Base-by-base conservation (phyloP, 2,329 filamentous ascomycete species). In the Venturiaceae sp. region DNA sequence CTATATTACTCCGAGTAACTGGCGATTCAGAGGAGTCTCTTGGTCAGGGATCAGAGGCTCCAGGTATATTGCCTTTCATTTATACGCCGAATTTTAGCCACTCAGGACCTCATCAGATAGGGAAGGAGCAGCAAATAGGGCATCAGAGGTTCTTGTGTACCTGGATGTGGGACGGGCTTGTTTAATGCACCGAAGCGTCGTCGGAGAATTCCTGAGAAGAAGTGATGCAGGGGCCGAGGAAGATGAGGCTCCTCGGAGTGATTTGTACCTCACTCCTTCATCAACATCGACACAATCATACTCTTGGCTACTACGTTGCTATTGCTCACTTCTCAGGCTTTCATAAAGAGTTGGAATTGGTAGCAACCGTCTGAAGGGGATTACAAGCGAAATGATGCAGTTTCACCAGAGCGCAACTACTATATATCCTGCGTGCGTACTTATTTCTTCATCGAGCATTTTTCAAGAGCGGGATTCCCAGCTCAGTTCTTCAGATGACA, bases 21-120 rank as follows among this genome's bases (percentile, higher is more conserved):
- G 44, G 44, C 44, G 23, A 30, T n/a, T 50, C 44, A 14, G 28
- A 23, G 5, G 14, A 50, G 16, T n/a, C 44, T 28, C 14, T 30
- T 50, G 23, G 26, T 11, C 41, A 30, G 44, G 44, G 44, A 50
- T 50, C 23, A 50, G 26, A 30, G 44, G 26, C 44, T 30, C 44
- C 44, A 50, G 23, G 26, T 50, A 50, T 50, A 50, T 50, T 50
- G 44, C 13, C 44, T n/a, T 50, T 50, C 44, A 50, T 50, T 30
- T 28, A 50, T 6, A n/a, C 19, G 44, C 44, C 44, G 44, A 30
- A 3, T 30, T 30, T 16, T 2, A 16, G 26, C 44, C 16, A 16
- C 19, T 5, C 44, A 50, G 13, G 26, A 30, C 14, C 13, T 50
- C 23, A 5, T 47, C 41, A 21, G 1, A 7, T 30, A n/a, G 44